Conservation (phyloP, 768 basidiomycete species). For the Suillus cothurnatus region DNA sequence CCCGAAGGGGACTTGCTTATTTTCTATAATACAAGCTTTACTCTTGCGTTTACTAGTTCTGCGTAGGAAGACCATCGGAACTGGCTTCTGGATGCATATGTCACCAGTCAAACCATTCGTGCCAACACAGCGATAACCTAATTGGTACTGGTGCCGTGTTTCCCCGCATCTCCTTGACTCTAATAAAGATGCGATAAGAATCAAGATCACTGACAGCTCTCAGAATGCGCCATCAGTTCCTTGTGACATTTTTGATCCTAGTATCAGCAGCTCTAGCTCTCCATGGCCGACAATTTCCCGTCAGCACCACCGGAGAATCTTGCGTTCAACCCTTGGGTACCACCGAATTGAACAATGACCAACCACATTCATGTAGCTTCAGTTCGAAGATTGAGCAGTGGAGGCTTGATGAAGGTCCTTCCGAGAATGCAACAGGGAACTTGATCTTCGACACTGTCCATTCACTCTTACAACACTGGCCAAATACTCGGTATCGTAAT, state of each 20-base stretch:
- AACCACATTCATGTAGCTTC: background rate
- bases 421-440: constrained; percentile 32
- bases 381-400: constrained; percentile 11
- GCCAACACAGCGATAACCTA: too few species aligned
- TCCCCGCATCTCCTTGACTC: too few species aligned
- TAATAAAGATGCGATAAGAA: background rate
- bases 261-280: background rate
- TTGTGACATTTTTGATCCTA: background rate
- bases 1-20: too few species aligned
- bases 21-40: too few species aligned
- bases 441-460: constrained; percentile 38
- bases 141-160: too few species aligned
- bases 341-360: background rate
- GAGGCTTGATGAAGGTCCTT: constrained; percentile 22
- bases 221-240: background rate
- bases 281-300: background rate
- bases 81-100: too few species aligned
- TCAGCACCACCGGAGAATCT: background rate
- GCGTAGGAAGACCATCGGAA: too few species aligned
- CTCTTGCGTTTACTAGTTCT: too few species aligned
- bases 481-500: constrained; percentile 40
- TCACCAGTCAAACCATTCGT: too few species aligned
- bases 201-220: background rate
- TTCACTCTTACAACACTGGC: constrained; percentile 40
- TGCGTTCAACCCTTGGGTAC: background rate